Evolutionary conservation across 163 green algal genomes (phyloP).

Genomic region (Scenedesmus sp.): DNA sequence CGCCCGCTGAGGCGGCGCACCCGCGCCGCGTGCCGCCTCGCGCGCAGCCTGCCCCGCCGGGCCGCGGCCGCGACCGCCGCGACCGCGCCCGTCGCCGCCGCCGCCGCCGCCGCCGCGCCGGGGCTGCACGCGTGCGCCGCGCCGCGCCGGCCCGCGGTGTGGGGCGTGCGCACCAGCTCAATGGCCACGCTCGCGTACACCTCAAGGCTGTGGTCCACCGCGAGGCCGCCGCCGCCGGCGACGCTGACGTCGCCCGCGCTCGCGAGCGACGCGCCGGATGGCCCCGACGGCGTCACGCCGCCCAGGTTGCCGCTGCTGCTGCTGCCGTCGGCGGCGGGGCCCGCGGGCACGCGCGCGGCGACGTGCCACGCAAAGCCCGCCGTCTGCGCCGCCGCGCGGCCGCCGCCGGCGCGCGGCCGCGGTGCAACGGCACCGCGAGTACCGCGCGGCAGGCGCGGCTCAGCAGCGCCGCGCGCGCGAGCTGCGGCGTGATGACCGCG

Average conservation of each 20-base stretch:
- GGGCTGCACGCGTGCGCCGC: not conserved
- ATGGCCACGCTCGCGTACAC: slow-evolving; percentile 26
- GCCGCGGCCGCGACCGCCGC: not conserved
- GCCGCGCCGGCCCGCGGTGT: slow-evolving; percentile 14
- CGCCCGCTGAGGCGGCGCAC: too few species aligned
- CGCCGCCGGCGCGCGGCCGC: slow-evolving; percentile 10
- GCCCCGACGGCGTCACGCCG: not conserved
- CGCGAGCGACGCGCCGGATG: not conserved
- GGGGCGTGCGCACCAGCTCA: slow-evolving; percentile 11
- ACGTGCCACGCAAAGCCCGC: slow-evolving; percentile 28
- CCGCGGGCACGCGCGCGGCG: not conserved
- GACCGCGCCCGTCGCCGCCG: not conserved
- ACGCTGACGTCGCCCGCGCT: not conserved
- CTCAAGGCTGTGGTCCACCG: not conserved
- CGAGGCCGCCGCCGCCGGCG: not conserved
- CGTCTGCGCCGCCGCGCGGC: not conserved
- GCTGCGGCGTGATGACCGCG: slow-evolving; percentile 26
- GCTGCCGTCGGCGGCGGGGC: not conserved
- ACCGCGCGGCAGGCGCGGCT: slow-evolving; percentile 11
- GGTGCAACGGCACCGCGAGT: slow-evolving; percentile 10
- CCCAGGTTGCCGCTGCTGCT: slow-evolving; percentile 14
- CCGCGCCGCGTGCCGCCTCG: too few species aligned
- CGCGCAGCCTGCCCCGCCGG: too few species aligned
- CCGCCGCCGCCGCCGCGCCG: not conserved
- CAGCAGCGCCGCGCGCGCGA: slow-evolving; percentile 3